Evolutionary conservation across 192 early-diverging fungal genomes (phyloP).

Genomic region (Coemansia aciculifera): DNA sequence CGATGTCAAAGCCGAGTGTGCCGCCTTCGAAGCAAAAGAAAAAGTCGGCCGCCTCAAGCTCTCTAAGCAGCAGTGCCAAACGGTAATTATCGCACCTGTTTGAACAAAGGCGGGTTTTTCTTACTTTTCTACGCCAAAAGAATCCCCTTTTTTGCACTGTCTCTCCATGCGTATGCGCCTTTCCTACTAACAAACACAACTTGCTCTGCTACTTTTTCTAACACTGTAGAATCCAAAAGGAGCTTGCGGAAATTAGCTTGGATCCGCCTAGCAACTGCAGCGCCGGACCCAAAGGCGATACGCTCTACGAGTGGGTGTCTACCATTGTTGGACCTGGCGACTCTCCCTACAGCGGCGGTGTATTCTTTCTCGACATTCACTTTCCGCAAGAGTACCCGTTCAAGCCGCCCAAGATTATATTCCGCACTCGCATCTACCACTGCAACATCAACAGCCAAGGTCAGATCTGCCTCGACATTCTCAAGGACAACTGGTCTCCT

Average conservation of each 20-base stretch:
- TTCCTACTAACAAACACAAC: not conserved
- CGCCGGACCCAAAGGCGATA: conserved; percentile 93
- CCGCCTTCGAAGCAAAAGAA: conserved; percentile 35
- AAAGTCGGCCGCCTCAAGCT: conserved; percentile 28
- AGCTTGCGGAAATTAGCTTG: conserved; percentile 93
- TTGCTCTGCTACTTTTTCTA: not conserved
- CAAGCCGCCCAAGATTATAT: conserved; percentile 97
- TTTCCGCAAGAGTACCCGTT: conserved; percentile 98
- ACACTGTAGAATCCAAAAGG: conserved; percentile 84
- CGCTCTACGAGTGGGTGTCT: conserved; percentile 92
- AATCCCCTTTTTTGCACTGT: not conserved
- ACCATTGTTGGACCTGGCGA: conserved; percentile 97
- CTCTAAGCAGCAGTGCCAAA: conserved; percentile 65
- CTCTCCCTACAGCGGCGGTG: conserved; percentile 90
- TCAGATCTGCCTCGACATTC: conserved; percentile 96
- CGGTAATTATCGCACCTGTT: conserved; percentile 42
- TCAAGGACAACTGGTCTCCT: conserved; percentile 98
- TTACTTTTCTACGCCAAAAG: not conserved
- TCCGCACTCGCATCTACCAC: conserved; percentile 96
- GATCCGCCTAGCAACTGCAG: conserved; percentile 97
- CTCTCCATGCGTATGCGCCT: not conserved
- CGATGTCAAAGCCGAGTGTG: conserved; percentile 12
- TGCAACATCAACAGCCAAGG: conserved; percentile 99
- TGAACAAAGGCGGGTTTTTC: not conserved
- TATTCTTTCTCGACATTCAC: conserved; percentile 96